Base-by-base conservation (phyloP, 805 yeast species). In the Saccharomycopsis oosterbeekiorum region DNA sequence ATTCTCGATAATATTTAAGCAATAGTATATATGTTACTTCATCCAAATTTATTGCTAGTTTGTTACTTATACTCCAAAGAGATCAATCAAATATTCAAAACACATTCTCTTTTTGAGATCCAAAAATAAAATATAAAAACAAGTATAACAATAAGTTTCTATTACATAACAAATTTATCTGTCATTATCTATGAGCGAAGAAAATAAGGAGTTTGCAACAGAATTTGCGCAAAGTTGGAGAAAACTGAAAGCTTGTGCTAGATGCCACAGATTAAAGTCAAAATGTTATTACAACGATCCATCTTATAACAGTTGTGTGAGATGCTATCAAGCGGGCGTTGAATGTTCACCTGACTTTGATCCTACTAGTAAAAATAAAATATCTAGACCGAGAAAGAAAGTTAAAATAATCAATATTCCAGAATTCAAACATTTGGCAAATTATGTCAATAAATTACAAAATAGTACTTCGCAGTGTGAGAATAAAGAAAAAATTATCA, bases 191-290 rank as follows among this genome's bases (percentile, higher is more conserved):
- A 34, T 53, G 56, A 37, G 56, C n/a, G 56, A 53, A 53, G 39
- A 34, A 21, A 55, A 39, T 15, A 24, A 19, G 24, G n/a, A 29
- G 2, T 14, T 29, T 17, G 43, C 34, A n/a, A 19, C 59, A 9
- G 71, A 68, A n/a, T 80, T 80, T 68, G 74, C 80, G 5, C 70
- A 67, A 39, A 75, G 74, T 59, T 80, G 82, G 75, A 68, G 83
- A 60, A 76, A 78, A 60, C 65, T 74, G 37, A 70, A 81, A 58
- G 84, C 84, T 0, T 81, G 85, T 70, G 84, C 84, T 3, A 69
- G 85, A 62, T 81, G 85, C 64, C 81, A 80, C 62, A 67, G 84
- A 36, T 70, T 80, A 21, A 81, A 80, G 66, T 78, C 79, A 78
- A 73, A 79, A 65, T 81, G 85, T 69, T 75, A 76, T 2, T 81